Evolutionary conservation across 176 grass and related monocot genomes (phyloP).

Genomic region (Bolboschoenus planiculmis): DNA sequence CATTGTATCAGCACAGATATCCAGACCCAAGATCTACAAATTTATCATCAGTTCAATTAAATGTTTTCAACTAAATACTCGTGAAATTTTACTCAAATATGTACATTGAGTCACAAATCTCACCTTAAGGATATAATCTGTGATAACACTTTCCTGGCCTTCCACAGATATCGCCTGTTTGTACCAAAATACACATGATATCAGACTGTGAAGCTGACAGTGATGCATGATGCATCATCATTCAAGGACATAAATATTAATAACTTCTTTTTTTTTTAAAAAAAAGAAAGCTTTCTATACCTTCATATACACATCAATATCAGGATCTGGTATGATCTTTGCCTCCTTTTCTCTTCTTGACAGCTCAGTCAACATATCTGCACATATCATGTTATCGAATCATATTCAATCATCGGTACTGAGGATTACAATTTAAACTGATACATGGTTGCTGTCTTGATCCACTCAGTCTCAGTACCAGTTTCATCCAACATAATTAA

Average conservation of each 20-base stretch:
- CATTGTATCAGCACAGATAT: constrained; percentile 94
- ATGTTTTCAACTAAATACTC: neutral
- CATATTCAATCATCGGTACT: neutral
- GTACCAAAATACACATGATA: neutral
- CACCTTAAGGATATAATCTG: constrained; percentile 94
- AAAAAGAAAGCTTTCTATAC: constrained; percentile 17
- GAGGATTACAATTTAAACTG: neutral
- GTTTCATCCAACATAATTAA: neutral
- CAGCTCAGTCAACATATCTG: constrained; percentile 88
- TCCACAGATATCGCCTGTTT: constrained; percentile 83
- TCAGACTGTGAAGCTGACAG: neutral
- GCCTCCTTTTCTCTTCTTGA: constrained; percentile 94
- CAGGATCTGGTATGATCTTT: constrained; percentile 77
- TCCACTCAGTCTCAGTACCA: neutral
- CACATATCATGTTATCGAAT: neutral
- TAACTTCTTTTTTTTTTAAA: neutral
- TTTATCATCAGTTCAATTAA: neutral
- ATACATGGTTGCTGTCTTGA: neutral
- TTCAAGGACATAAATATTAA: constrained; percentile 10
- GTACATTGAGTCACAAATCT: neutral
- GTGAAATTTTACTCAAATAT: neutral
- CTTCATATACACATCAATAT: constrained; percentile 97
- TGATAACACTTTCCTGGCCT: constrained; percentile 87
- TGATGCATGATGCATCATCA: too few species aligned
- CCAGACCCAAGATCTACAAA: constrained; percentile 74